These are phyloP conservation scores for Cercis canadensis DNA, from an alignment of 306 rosid genomes.

Conservation along the genomic window DNA sequence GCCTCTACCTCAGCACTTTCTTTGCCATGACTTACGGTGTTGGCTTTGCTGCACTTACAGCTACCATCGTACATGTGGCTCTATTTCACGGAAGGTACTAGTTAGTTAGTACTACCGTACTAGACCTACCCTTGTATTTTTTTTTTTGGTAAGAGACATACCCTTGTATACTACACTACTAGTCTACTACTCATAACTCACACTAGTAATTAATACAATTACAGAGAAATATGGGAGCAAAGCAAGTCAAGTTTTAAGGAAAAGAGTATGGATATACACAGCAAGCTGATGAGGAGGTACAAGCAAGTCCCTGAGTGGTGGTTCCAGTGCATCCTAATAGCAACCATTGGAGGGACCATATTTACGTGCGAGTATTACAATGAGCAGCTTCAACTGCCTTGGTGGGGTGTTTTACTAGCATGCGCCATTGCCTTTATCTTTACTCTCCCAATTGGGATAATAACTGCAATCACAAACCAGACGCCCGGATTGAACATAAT, in stretches of 20 bases:
- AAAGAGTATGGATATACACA: constrained; percentile 73
- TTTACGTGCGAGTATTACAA: constrained; percentile 75
- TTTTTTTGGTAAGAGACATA: too few species aligned
- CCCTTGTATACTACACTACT: too few species aligned
- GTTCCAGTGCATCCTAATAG: constrained; percentile 71
- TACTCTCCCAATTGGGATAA: constrained; percentile 94
- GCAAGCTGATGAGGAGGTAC: constrained; percentile 73
- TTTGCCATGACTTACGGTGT: constrained; percentile 84
- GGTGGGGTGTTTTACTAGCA: constrained; percentile 97
- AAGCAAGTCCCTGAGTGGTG: constrained; percentile 91
- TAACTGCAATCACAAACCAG: constrained; percentile 94
- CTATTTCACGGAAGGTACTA: constrained; percentile 92
- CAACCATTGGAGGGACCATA: constrained; percentile 58
- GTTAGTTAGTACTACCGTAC: too few species aligned
- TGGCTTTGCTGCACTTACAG: constrained; percentile 86
- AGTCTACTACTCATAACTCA: too few species aligned
- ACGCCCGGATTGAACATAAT: constrained; percentile 86
- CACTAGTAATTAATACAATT: not conserved
- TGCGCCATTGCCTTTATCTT: constrained; percentile 78
- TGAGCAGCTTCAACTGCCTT: constrained; percentile 85
- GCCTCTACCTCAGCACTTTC: constrained; percentile 62
- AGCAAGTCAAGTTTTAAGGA: constrained; percentile 71
- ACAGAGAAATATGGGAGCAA: constrained; percentile 90
- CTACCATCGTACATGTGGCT: constrained; percentile 84
- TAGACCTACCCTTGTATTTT: too few species aligned